Evolutionary conservation across 805 yeast species (phyloP).

Genomic region (Monosporozyma servazzii): DNA sequence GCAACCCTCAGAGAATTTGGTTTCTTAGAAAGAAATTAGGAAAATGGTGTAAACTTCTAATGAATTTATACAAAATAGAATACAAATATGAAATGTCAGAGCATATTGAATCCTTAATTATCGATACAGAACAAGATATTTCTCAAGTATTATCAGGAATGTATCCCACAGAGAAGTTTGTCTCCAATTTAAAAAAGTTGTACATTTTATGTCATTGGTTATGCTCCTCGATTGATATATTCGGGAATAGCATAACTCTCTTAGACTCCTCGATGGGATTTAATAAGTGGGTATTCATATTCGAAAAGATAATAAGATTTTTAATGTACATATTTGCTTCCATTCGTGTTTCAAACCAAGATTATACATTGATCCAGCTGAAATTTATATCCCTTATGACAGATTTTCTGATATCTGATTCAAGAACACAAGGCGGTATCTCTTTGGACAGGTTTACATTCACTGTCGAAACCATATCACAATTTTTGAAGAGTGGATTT

Average conservation of each 20-base stretch:
- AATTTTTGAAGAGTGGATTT: constrained; percentile 9
- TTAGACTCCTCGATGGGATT: constrained; percentile 14
- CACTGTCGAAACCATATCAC: constrained; percentile 9
- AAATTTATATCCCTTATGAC: constrained; percentile 14
- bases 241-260: constrained; percentile 10
- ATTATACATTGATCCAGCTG: constrained; percentile 9
- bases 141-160: constrained; percentile 10
- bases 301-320: constrained; percentile 22
- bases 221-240: constrained; percentile 8
- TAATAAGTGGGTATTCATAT: constrained; percentile 18
- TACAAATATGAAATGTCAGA: constrained; percentile 9
- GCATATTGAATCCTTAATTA: constrained; percentile 6
- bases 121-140: constrained; percentile 12
- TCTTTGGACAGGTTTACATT: constrained; percentile 16
- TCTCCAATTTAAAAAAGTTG: constrained; percentile 8
- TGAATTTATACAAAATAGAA: constrained; percentile 9
- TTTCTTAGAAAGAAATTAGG: constrained; percentile 20
- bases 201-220: constrained; percentile 21
- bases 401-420: constrained; percentile 8
- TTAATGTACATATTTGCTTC: constrained; percentile 20
- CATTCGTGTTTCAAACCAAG: constrained; percentile 2
- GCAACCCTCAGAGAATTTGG: constrained; percentile 17
- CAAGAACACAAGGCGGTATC: constrained; percentile 1
- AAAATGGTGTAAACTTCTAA: constrained; percentile 16
- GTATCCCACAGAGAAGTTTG: constrained; percentile 7